phyloP scores from a whole-genome alignment of 805 yeast genomes.

The Metschnikowia santaceciliae region DNA sequence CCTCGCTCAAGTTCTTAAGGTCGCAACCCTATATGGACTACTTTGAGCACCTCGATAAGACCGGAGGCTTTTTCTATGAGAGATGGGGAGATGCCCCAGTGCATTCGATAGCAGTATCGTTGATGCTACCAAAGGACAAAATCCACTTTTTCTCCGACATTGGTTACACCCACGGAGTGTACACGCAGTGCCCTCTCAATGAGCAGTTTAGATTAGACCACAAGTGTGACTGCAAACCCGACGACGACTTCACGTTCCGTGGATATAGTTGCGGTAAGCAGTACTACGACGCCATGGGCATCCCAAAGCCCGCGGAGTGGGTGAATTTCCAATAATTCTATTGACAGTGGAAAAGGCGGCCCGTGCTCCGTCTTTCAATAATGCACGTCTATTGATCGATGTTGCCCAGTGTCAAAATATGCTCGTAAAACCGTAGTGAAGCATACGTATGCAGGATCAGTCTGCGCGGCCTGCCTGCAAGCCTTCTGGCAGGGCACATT shows the following conservation, averaged over 20 bases:
- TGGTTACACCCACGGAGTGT: conserved; percentile 83
- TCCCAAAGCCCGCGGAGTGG: conserved; percentile 69
- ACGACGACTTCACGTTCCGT: conserved; percentile 72
- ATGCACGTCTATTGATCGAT: background rate
- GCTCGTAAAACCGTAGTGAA: background rate
- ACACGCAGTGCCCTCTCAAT: conserved; percentile 75
- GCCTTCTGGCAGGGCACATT: background rate
- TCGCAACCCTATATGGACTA: conserved; percentile 63
- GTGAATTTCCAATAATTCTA: conserved; percentile 38
- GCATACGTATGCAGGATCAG: background rate
- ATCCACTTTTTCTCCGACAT: conserved; percentile 79
- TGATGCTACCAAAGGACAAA: conserved; percentile 65
- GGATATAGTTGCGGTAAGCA: conserved; percentile 68
- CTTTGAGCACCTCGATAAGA: conserved; percentile 68
- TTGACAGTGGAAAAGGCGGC: background rate
- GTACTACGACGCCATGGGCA: conserved; percentile 51
- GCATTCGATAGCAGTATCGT: conserved; percentile 81
- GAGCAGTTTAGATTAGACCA: conserved; percentile 50
- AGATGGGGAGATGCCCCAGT: conserved; percentile 96
- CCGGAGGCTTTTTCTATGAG: conserved; percentile 91
- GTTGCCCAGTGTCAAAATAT: background rate
- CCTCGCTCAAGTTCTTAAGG: conserved; percentile 71
- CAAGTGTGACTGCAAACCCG: conserved; percentile 71
- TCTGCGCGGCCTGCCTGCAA: background rate
- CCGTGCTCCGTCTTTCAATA: background rate